Percentiles rank a stretch among this genome's conserved stretches.
Conservation (phyloP, 345 rosid species). For the Hirschfeldia incana region DNA sequence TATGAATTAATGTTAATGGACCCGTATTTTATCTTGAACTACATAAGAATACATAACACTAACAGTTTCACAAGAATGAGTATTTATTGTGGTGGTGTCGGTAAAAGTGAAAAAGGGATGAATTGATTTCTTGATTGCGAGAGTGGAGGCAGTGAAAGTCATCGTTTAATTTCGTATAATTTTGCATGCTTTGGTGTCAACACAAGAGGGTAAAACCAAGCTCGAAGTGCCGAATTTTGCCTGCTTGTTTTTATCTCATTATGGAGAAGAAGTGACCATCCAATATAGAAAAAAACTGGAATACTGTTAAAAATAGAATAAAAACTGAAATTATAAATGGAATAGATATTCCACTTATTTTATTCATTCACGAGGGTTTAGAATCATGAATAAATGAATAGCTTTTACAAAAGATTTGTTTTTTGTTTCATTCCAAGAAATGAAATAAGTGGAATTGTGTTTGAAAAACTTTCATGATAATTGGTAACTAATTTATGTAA, state of each 20-base stretch:
- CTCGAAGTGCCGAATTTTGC: conserved; percentile 37
- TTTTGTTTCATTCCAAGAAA: no score
- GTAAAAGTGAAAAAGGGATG: conserved; percentile 30
- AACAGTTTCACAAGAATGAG: conserved; percentile 16
- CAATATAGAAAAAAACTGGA: background rate
- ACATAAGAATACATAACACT: background rate
- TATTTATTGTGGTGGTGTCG: conserved; percentile 8
- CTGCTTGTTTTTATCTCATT: conserved; percentile 30
- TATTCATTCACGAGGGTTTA: no score
- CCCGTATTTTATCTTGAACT: conserved; percentile 9
- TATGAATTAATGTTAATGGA: background rate
- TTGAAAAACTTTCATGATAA: no score
- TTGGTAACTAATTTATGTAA: no score
- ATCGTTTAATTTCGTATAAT: conserved; percentile 7
- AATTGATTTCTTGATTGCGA: conserved; percentile 13
- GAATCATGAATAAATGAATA: no score
- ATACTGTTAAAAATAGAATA: no score
- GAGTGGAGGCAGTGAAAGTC: conserved; percentile 30
- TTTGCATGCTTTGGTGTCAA: conserved; percentile 37
- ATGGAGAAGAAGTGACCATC: conserved; percentile 33
- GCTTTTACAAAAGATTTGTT: no score
- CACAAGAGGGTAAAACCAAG: conserved; percentile 1
- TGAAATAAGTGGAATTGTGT: no score
- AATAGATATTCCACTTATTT: no score
- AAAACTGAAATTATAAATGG: no score